Conservation (phyloP, 2,329 filamentous ascomycete species). For the Hymenoscyphus infarciens region DNA sequence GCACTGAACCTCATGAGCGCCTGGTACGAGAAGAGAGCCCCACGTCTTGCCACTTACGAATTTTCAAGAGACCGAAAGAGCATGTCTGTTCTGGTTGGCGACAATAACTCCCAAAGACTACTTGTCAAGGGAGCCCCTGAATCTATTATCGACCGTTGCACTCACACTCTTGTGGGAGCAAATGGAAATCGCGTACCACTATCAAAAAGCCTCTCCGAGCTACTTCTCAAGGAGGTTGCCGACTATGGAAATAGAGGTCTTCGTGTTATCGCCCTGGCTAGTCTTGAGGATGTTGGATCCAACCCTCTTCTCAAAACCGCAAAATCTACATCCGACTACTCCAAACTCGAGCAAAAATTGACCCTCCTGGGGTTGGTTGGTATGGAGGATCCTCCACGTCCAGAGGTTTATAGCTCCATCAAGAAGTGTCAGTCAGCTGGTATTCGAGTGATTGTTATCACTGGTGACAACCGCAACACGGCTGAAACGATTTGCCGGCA, state of each 20-base stretch:
- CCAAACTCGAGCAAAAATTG: conserved; percentile 86
- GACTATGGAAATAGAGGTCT: conserved; percentile 90
- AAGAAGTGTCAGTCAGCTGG: conserved; percentile 86
- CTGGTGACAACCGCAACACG: conserved; percentile 95
- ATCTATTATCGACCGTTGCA: conserved; percentile 88
- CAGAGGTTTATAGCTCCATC: conserved; percentile 84
- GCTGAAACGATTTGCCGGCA: conserved; percentile 97
- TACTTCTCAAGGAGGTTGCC: conserved; percentile 75
- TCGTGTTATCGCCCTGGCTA: conserved; percentile 90
- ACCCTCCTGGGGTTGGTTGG: conserved; percentile 90
- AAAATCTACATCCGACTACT: conserved; percentile 79
- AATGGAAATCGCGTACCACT: conserved; percentile 75
- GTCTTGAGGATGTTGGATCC: conserved; percentile 69
- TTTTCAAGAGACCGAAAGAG: conserved; percentile 98
- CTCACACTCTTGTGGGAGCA: conserved; percentile 72
- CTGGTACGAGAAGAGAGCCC: conserved; percentile 74
- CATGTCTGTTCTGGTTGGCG: conserved; percentile 90
- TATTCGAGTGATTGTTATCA: conserved; percentile 96
- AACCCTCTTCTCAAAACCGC: conserved; percentile 70
- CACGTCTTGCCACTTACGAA: conserved; percentile 83
- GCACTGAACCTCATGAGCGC: conserved; percentile 78
- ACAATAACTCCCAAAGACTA: conserved; percentile 68
- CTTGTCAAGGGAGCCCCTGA: conserved; percentile 97
- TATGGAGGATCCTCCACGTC: conserved; percentile 94
- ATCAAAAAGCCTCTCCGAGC: conserved; percentile 61